A percentile compares a stretch with the other conserved stretches of the same genome.
Conservation (phyloP, 164 flowering plant genomes). For the Euptelea pleiosperma region DNA sequence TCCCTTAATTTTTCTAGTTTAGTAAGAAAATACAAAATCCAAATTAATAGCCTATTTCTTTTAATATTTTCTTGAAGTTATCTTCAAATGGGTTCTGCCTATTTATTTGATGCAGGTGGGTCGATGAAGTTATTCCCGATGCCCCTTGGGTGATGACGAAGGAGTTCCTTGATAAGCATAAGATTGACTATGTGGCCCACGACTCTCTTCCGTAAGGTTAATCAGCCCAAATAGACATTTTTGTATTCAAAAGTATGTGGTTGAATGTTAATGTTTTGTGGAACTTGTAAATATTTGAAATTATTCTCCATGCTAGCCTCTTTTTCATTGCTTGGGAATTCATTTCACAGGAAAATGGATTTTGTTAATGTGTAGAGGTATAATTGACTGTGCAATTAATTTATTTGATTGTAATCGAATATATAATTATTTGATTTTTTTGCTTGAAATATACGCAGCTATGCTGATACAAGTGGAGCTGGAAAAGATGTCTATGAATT, state of each 20-base stretch:
- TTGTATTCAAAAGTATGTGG: constrained; percentile 2
- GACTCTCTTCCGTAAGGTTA: constrained; percentile 94
- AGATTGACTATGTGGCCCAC: constrained; percentile 91
- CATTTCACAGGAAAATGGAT: not conserved
- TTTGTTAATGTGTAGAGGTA: not conserved
- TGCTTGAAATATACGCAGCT: constrained; percentile 33
- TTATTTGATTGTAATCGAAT: too few species aligned
- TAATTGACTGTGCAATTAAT: too few species aligned
- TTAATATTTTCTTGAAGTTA: too few species aligned
- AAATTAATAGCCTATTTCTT: too few species aligned
- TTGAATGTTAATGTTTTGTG: not conserved
- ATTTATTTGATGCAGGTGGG: constrained; percentile 78
- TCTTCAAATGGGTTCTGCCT: not conserved
- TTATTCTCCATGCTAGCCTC: not conserved
- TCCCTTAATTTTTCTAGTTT: too few species aligned
- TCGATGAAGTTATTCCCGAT: constrained; percentile 97
- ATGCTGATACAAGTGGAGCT: constrained; percentile 77
- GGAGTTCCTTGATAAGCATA: constrained; percentile 87
- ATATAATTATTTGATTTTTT: constrained; percentile 10
- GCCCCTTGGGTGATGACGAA: constrained; percentile 90
- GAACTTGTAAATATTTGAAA: not conserved
- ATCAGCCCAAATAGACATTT: constrained; percentile 6
- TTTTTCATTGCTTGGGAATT: not conserved
- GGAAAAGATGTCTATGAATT: constrained; percentile 76
- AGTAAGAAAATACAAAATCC: too few species aligned